phyloP scores from a whole-genome alignment of 805 yeast genomes.

The Wickerhamiella hasegawae region DNA sequence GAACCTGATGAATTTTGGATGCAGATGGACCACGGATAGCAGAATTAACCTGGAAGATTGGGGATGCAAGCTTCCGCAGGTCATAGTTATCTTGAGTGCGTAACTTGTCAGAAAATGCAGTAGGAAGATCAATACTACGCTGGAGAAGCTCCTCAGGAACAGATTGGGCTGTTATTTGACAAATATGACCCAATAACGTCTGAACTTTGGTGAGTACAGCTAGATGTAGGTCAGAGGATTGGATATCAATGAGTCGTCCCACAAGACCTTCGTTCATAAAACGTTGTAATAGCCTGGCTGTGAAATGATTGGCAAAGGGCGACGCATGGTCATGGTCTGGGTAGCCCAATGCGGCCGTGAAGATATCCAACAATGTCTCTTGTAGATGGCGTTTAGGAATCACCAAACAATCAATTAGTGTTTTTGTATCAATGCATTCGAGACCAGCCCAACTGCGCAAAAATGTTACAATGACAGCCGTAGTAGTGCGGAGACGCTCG shows the following conservation, averaged over 20 bases:
- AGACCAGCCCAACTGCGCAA: conserved; percentile 68
- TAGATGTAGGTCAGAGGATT: conserved; percentile 26
- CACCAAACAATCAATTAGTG: conserved; percentile 12
- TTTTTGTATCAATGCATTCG: conserved; percentile 43
- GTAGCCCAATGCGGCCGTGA: conserved; percentile 51
- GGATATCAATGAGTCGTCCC: conserved; percentile 26
- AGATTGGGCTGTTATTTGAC: conserved; percentile 35
- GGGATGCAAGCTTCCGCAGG: conserved; percentile 3
- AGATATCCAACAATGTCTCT: conserved; percentile 50
- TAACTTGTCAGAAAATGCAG: neutral
- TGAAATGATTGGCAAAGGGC: conserved; percentile 36
- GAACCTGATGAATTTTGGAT: neutral
- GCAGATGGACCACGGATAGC: conserved; percentile 3
- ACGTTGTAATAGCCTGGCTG: conserved; percentile 41
- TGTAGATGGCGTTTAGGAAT: conserved; percentile 29
- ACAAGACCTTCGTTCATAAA: conserved; percentile 42
- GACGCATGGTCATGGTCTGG: conserved; percentile 18
- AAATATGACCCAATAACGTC: conserved; percentile 45
- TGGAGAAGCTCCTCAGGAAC: conserved; percentile 33
- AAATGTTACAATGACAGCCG: conserved; percentile 41
- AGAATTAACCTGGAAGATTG: conserved; percentile 5
- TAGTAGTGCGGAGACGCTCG: conserved; percentile 42
- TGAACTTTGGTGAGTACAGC: conserved; percentile 42
- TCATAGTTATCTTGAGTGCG: neutral
- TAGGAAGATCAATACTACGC: conserved; percentile 6